A percentile compares a stretch with the other conserved stretches of the same genome.
Conservation (phyloP, 257 asterid species). For the Thymus quinquecostatus region DNA sequence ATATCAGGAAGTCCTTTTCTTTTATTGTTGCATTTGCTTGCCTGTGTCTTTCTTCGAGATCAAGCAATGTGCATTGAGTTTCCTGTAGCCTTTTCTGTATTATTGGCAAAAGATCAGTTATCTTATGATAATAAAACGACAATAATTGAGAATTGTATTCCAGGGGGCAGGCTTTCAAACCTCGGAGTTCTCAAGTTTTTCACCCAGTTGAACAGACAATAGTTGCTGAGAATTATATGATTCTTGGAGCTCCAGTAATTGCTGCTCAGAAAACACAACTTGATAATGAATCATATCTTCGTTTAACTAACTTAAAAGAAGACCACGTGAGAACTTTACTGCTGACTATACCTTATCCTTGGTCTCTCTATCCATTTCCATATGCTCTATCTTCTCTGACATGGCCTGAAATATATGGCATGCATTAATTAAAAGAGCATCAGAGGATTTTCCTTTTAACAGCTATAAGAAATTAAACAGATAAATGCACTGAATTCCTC, state of each 20-base stretch:
- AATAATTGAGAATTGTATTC: neutral
- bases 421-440: neutral
- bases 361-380: constrained; percentile 79
- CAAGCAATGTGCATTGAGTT: constrained; percentile 75
- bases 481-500: constrained; percentile 24
- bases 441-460: neutral
- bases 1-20: constrained; percentile 83
- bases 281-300: constrained; percentile 19
- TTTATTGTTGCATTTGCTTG: constrained; percentile 80
- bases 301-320: neutral
- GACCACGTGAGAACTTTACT: neutral
- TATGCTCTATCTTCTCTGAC: constrained; percentile 84
- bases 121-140: constrained; percentile 24
- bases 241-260: constrained; percentile 74
- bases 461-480: constrained; percentile 3
- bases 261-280: constrained; percentile 52
- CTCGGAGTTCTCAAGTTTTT: constrained; percentile 80
- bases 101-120: constrained; percentile 30
- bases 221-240: constrained; percentile 71
- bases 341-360: constrained; percentile 69
- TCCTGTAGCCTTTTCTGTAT: constrained; percentile 77
- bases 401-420: constrained; percentile 59
- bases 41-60: constrained; percentile 80
- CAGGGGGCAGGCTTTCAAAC: constrained; percentile 29
- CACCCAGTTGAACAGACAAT: constrained; percentile 58